These are phyloP conservation scores for Myxozyma lipomycoides DNA, from an alignment of 805 yeast genomes.

Conservation along the genomic window DNA sequence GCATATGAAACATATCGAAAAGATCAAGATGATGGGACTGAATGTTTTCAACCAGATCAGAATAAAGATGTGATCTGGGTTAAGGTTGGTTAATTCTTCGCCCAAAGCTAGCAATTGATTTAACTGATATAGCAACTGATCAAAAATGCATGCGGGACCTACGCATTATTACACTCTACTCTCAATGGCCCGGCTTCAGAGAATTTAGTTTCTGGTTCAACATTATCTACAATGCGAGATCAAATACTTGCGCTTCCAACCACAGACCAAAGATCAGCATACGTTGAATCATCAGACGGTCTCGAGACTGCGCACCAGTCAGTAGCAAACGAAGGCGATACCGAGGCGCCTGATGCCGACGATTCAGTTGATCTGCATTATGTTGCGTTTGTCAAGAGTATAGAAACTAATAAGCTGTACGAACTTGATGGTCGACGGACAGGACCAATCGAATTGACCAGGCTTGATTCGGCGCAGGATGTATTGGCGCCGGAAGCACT, in stretches of 20 bases:
- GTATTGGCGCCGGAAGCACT: constrained; percentile 50
- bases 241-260: constrained; percentile 19
- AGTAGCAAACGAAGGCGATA: constrained; percentile 40
- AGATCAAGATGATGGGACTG: constrained; percentile 39
- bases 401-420: constrained; percentile 55
- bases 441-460: constrained; percentile 67
- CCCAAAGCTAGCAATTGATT: too few species aligned
- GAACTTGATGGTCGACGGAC: constrained; percentile 86
- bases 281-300: constrained; percentile 43
- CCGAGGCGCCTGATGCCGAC: constrained; percentile 42
- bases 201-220: constrained; percentile 33
- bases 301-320: constrained; percentile 42
- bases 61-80: constrained; percentile 59
- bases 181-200: constrained; percentile 38
- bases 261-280: constrained; percentile 40
- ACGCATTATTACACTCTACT: constrained; percentile 71
- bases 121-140: constrained; percentile 63
- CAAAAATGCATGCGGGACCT: constrained; percentile 87
- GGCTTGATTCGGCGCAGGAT: constrained; percentile 44
- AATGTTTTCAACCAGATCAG: constrained; percentile 19
- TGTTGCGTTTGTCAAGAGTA: constrained; percentile 62
- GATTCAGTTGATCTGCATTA: constrained; percentile 61
- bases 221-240: constrained; percentile 33
- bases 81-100: constrained; percentile 7
- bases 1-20: constrained; percentile 52